These are phyloP conservation scores for Heritiera fomes DNA, from an alignment of 345 rosid genomes.

Conservation along the genomic window DNA sequence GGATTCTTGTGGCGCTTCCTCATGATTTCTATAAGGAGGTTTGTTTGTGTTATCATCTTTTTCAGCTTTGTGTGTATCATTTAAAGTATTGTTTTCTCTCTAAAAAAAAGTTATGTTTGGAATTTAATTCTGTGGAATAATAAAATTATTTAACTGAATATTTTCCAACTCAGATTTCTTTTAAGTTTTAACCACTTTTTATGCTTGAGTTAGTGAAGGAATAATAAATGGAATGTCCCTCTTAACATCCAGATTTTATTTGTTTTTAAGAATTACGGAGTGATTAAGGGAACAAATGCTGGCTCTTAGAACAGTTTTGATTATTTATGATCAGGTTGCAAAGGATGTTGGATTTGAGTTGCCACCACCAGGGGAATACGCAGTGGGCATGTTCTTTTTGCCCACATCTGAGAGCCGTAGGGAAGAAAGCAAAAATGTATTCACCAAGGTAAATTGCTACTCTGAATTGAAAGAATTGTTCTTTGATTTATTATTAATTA, in stretches of 20 bases:
- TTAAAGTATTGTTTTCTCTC: not conserved
- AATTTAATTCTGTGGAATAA: not conserved
- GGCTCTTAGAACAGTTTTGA: not conserved
- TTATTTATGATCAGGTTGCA: constrained; percentile 47
- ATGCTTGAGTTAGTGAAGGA: not conserved
- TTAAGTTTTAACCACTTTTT: not conserved
- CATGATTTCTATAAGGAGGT: constrained; percentile 81
- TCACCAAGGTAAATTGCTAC: constrained; percentile 63
- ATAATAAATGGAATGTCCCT: not conserved
- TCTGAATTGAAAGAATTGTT: not conserved
- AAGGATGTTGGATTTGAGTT: constrained; percentile 77
- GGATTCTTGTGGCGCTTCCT: constrained; percentile 88
- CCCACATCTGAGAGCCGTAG: constrained; percentile 74
- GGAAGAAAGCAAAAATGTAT: constrained; percentile 79
- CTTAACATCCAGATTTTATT: not conserved
- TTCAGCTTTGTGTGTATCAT: not conserved
- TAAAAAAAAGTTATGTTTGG: not conserved
- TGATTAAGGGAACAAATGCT: not conserved
- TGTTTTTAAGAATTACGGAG: not conserved
- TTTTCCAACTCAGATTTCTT: not conserved
- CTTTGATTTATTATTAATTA: not conserved
- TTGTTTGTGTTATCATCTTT: not conserved
- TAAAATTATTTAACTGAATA: not conserved
- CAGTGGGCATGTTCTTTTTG: constrained; percentile 95
- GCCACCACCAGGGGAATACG: constrained; percentile 78